Evolutionary conservation across 2,329 filamentous ascomycete species (phyloP).

Genomic region (Penicillium sp.): DNA sequence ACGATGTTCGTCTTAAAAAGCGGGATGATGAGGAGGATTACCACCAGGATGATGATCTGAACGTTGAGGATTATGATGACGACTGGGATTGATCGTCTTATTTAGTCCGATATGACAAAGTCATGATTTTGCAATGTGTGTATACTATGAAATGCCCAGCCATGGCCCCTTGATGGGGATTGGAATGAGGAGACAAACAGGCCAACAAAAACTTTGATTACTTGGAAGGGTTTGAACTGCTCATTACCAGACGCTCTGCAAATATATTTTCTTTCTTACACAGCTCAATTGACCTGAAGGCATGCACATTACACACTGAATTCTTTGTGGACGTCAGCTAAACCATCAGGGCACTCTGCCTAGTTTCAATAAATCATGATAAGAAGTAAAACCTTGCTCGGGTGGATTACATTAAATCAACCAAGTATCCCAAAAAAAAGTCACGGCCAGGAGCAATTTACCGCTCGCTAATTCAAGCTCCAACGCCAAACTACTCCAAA

Average conservation of each 20-base stretch:
- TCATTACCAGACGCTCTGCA: background rate
- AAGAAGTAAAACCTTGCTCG: background rate
- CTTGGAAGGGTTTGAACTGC: background rate
- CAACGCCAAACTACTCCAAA: slow-evolving; percentile 12
- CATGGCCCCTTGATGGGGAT: background rate
- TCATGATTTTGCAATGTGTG: slow-evolving; percentile 19
- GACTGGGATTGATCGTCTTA: slow-evolving; percentile 54
- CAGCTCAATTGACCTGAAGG: background rate
- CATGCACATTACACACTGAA: background rate
- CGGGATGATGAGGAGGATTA: slow-evolving; percentile 50
- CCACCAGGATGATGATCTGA: slow-evolving; percentile 50
- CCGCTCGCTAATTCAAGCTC: slow-evolving; percentile 1
- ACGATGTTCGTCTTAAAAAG: slow-evolving; percentile 71
- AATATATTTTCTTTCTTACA: background rate
- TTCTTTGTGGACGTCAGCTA: background rate
- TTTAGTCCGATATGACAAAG: slow-evolving; percentile 9
- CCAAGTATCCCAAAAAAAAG: background rate
- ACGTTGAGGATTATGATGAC: slow-evolving; percentile 50
- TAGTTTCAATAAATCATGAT: background rate
- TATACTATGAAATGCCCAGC: slow-evolving; percentile 20
- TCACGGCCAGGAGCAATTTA: background rate
- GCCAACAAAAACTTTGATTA: background rate
- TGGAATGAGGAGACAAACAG: background rate
- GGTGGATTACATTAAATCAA: background rate
- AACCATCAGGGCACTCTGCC: background rate